Conservation (phyloP, 805 yeast genomes). For the Starmerella bombicola region DNA sequence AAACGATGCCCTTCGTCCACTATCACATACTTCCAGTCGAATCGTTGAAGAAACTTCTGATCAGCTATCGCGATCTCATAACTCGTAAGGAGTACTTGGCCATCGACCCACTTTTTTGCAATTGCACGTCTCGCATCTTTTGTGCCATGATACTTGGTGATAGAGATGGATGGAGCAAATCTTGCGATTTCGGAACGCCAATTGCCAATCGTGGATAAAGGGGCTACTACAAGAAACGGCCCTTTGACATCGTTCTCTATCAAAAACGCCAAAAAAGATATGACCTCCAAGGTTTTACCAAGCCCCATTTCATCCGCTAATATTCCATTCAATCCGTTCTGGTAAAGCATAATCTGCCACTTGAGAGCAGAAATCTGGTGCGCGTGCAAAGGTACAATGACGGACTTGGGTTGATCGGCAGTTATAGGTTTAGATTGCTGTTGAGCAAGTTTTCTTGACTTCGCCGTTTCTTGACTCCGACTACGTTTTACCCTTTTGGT, state of each 20-base stretch:
- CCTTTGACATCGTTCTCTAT: slow-evolving; percentile 67
- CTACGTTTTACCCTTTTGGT: background rate
- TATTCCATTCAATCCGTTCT: slow-evolving; percentile 89
- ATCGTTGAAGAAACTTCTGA: slow-evolving; percentile 38
- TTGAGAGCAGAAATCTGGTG: slow-evolving; percentile 85
- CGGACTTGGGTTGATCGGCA: slow-evolving; percentile 40
- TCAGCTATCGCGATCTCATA: slow-evolving; percentile 74
- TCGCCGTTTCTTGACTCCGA: background rate
- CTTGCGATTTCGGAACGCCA: slow-evolving; percentile 64
- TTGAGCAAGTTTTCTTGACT: background rate
- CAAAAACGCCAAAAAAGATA: slow-evolving; percentile 61
- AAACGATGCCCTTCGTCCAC: slow-evolving; percentile 95
- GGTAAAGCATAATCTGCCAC: slow-evolving; percentile 79
- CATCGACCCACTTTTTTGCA: slow-evolving; percentile 26
- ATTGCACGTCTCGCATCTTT: slow-evolving; percentile 43
- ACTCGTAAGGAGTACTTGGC: slow-evolving; percentile 58
- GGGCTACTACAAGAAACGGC: slow-evolving; percentile 89
- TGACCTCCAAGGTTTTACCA: slow-evolving; percentile 86
- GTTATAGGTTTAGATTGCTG: slow-evolving; percentile 7
- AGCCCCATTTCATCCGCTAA: slow-evolving; percentile 97
- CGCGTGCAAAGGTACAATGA: slow-evolving; percentile 55
- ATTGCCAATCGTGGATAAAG: slow-evolving; percentile 77
- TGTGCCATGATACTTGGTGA: slow-evolving; percentile 47
- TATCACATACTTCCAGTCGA: slow-evolving; percentile 68
- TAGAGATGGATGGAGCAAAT: slow-evolving; percentile 62